These are phyloP conservation scores for Hagleromyces aurorensis DNA, from an alignment of 805 yeast genomes.

Conservation along the genomic window DNA sequence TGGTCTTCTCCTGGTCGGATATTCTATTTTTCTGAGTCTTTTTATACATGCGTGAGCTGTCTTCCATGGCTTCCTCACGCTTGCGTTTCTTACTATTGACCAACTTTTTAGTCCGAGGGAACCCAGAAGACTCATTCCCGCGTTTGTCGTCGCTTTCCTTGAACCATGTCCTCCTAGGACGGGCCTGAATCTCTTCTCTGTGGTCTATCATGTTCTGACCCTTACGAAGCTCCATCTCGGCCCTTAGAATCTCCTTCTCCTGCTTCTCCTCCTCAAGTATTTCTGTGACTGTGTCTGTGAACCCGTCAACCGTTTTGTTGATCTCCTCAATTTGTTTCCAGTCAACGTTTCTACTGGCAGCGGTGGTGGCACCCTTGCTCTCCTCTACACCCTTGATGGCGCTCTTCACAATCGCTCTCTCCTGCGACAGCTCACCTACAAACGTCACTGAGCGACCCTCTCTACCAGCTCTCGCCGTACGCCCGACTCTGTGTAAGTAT, in stretches of 20 bases:
- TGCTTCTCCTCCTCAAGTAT: constrained; percentile 80
- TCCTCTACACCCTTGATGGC: constrained; percentile 66
- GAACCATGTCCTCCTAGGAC: constrained; percentile 98
- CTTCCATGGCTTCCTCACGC: constrained; percentile 56
- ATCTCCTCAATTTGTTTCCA: constrained; percentile 78
- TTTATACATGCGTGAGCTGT: constrained; percentile 53
- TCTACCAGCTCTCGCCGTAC: constrained; percentile 99
- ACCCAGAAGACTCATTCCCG: constrained; percentile 30
- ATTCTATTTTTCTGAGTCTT: constrained; percentile 72
- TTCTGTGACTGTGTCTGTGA: constrained; percentile 57
- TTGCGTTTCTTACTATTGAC: constrained; percentile 66
- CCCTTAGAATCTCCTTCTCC: constrained; percentile 77
- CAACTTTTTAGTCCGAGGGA: constrained; percentile 43
- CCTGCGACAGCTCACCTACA: constrained; percentile 87
- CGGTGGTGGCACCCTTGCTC: constrained; percentile 40
- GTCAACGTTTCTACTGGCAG: constrained; percentile 85
- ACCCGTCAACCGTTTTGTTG: constrained; percentile 50
- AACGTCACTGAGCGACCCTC: constrained; percentile 88
- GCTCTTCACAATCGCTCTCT: constrained; percentile 83
- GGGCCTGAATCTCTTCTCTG: constrained; percentile 70
- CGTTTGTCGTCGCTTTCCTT: constrained; percentile 45
- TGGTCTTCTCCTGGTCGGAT: constrained; percentile 39
- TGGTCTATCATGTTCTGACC: constrained; percentile 80
- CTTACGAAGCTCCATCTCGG: constrained; percentile 84
- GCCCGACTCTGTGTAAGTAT: constrained; percentile 94